Evolutionary conservation across 1,139 yeast genomes (phyloP), one percentile per base, ranked within the genome.

Genomic region (Saccharomycopsis hybrid): DNA sequence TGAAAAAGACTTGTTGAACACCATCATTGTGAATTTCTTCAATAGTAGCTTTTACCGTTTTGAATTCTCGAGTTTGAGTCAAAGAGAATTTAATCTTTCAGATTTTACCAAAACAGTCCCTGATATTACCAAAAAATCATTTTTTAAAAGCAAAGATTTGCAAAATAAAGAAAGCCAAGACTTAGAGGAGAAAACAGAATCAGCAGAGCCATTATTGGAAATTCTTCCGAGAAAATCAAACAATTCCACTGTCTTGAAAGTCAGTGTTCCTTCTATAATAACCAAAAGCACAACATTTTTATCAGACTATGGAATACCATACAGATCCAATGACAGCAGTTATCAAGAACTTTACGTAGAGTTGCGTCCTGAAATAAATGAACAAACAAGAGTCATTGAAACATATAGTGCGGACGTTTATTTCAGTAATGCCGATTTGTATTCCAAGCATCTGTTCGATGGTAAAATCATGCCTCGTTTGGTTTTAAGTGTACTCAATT

Each of bases 391-490:
- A 2, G 38, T 46, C 9, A 43, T 43, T 24, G 49, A 43, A n/a
- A 51, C 52, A 4, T 51, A 53, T 36, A 39, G 35, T 13, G 54
- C 54, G 1, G 38, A 48, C 27, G 33, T 53, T 8, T 48, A 45
- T 44, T 49, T 46, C 4, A 46, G 50, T 42, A 33, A 18, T 35
- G 54, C 56, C n/a, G 53, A 51, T 41, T 43, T 43, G 24, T 53
- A 53, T 28, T 40, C 30, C 4, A 48, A 53, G 29, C 32, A 48
- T 32, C n/a, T 36, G 24, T 44, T 48, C 33, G 56, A 53, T 40
- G 56, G 54, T 18, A 53, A 53, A 41, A 51, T 53, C 39, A 39
- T 51, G 40, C 56, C 56, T 4, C 44, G 46, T 24, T 43, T 51
- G 24, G 27, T 48, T 5, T 29, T 48, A 30, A 31, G 33, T 11